Evolutionary conservation across 2,329 filamentous ascomycete genomes (phyloP).

Genomic region (Thielaviopsis ethacetica): DNA sequence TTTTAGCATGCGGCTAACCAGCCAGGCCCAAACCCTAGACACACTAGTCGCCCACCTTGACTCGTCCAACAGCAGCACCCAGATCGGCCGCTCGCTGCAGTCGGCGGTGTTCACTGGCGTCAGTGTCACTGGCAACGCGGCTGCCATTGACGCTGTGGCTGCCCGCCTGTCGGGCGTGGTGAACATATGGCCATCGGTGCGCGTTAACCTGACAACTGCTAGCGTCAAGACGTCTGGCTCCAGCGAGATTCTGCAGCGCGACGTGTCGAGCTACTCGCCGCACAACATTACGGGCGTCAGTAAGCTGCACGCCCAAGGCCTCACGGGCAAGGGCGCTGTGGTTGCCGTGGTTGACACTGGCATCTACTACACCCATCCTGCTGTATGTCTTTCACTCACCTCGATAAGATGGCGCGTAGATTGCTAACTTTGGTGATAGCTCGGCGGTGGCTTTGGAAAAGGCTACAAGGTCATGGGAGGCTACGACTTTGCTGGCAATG

Average conservation of each 20-base stretch:
- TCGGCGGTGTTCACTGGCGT: neutral
- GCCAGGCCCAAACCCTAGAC: neutral
- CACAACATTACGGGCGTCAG: constrained; percentile 25
- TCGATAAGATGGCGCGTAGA: neutral
- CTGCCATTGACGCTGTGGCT: neutral
- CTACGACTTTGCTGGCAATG: constrained; percentile 21
- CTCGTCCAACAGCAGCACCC: neutral
- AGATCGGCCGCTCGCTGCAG: neutral
- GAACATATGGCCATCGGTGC: neutral
- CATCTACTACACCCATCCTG: constrained; percentile 22
- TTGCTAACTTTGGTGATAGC: constrained; percentile 14
- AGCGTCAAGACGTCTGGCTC: neutral
- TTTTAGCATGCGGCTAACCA: neutral
- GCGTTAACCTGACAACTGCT: neutral
- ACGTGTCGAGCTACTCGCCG: constrained; percentile 18
- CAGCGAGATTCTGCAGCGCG: neutral
- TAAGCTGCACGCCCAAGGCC: constrained; percentile 21
- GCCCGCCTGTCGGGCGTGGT: neutral
- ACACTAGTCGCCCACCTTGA: neutral
- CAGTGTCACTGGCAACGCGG: neutral
- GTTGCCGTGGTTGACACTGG: constrained; percentile 25
- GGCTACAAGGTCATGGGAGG: constrained; percentile 22
- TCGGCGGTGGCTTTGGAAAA: constrained; percentile 23
- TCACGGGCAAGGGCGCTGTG: constrained; percentile 22
- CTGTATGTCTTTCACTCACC: neutral